Base-by-base conservation (phyloP, 768 basidiomycete species). In the Pulveroboletus sp. region DNA sequence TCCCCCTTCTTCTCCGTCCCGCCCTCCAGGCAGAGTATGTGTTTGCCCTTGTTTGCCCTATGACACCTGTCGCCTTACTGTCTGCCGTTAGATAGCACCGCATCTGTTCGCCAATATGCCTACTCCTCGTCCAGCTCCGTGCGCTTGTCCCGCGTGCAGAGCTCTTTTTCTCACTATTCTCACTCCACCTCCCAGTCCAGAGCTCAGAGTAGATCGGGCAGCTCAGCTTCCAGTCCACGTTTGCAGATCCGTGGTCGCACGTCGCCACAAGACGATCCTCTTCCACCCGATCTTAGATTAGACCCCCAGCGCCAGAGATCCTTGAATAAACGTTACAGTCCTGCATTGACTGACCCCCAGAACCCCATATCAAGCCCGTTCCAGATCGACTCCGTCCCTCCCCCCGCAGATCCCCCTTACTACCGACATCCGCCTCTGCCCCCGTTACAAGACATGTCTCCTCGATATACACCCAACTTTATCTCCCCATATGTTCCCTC, bases 151-250 rank as follows among this genome's bases (percentile, higher is more conserved):
- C 65, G 70, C 33, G 63, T 67, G 11, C 76, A 73, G n/a, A 75
- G 71, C 58, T 62, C 54, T 12, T 43, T 67, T 44, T 61, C 66
- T 11, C 46, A 66, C 17, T 39, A 48, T 39, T 62, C 73, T 24
- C 52, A 64, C 8, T 76, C 76, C 10, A 58, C 63, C 7, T 65
- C 75, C 5, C 76, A 77, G 6, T 79, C 79, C 12, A 69, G 71
- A 45, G 59, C 66, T 27, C 73, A 76, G 39, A 79, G 78, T 40
- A 69, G 70, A 41, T 69, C 74, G 0, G 74, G 70, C 30, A 79
- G 77, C 57, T 64, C 71, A 17, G 72, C 75, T 5, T 79, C 80
- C 10, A 82, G 80, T 49, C 80, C 80, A 12, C 70, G 64, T 39
- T 43, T 71, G 12, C 63, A 64, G 49, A 44, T 70, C 35, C 69